phyloP scores from a whole-genome alignment of 352 stramenopile genomes.

The Stephanocyclus meneghinianus region DNA sequence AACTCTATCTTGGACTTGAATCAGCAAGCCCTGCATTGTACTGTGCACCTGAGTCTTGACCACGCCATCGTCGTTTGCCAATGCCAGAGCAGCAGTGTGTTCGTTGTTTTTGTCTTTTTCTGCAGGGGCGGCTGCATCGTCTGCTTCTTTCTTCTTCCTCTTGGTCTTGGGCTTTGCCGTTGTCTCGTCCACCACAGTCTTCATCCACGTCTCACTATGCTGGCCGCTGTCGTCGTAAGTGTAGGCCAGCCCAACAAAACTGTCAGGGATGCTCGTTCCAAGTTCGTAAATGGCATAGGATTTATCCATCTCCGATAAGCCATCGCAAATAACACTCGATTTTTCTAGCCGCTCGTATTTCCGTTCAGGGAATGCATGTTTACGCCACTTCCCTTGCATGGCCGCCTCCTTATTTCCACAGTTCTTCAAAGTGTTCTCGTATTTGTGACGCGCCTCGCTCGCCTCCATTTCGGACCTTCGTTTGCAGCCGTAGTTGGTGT shows the following conservation, averaged over 20 bases:
- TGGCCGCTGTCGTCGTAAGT: slow-evolving; percentile 78
- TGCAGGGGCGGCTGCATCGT: slow-evolving; percentile 12
- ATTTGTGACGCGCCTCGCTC: slow-evolving; percentile 63
- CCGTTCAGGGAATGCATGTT: slow-evolving; percentile 72
- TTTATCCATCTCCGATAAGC: slow-evolving; percentile 74
- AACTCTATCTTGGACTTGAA: slow-evolving; percentile 79
- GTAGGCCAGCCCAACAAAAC: slow-evolving; percentile 79
- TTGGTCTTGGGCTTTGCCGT: slow-evolving; percentile 43
- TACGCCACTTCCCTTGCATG: slow-evolving; percentile 73
- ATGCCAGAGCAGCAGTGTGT: slow-evolving; percentile 55
- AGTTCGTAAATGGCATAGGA: slow-evolving; percentile 78
- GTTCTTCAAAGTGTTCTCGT: slow-evolving; percentile 47
- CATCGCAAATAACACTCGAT: slow-evolving; percentile 75
- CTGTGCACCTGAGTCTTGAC: slow-evolving; percentile 74
- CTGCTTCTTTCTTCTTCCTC: slow-evolving; percentile 48
- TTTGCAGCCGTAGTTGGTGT: slow-evolving; percentile 57
- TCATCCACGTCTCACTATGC: slow-evolving; percentile 83
- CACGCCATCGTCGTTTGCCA: slow-evolving; percentile 78
- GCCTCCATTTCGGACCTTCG: slow-evolving; percentile 65
- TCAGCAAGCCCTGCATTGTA: slow-evolving; percentile 72
- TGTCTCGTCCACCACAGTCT: slow-evolving; percentile 70
- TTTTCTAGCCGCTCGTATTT: slow-evolving; percentile 71
- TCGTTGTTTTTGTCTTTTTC: slow-evolving; percentile 41
- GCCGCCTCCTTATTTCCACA: slow-evolving; percentile 72
- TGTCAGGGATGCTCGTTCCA: slow-evolving; percentile 72